Conservation (phyloP, 345 rosid species). For the Eucalyptus sp. region DNA sequence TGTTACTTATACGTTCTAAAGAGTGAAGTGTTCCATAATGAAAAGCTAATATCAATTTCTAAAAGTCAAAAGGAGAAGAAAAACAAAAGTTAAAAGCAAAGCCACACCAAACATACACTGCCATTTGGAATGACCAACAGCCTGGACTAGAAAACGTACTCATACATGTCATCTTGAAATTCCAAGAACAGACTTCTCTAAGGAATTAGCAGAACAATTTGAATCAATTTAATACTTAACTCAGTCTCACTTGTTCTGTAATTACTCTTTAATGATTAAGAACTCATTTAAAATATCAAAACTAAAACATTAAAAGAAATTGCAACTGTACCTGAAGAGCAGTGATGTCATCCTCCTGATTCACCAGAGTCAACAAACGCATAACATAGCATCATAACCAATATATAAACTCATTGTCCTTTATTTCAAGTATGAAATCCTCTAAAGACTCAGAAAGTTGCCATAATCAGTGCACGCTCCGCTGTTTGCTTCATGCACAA, state of each 20-base stretch:
- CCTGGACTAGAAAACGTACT: not conserved
- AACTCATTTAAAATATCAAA: not conserved
- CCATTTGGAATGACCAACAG: not conserved
- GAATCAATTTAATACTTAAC: not conserved
- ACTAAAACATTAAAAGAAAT: not conserved
- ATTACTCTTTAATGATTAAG: not conserved
- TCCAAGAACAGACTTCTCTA: not conserved
- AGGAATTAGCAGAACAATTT: not conserved
- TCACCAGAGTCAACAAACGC: slow-evolving; percentile 73
- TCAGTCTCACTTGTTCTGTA: not conserved
- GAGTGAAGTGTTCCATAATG: not conserved
- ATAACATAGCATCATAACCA: not conserved
- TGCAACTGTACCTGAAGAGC: slow-evolving; percentile 57
- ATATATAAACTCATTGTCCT: not conserved
- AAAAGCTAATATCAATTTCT: not conserved
- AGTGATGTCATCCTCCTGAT: slow-evolving; percentile 75
- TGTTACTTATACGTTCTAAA: not conserved
- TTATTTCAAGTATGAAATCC: not conserved
- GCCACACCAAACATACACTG: not conserved
- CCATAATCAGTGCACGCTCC: slow-evolving; percentile 93
- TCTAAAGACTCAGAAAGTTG: slow-evolving; percentile 8
- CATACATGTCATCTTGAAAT: not conserved
- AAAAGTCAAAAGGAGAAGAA: not conserved
- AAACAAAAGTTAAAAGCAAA: not conserved
- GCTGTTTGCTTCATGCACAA: slow-evolving; percentile 18